Evolutionary conservation across 1,284 basidiomycete species (phyloP).

Genomic region (Xerocomus alliaceus): DNA sequence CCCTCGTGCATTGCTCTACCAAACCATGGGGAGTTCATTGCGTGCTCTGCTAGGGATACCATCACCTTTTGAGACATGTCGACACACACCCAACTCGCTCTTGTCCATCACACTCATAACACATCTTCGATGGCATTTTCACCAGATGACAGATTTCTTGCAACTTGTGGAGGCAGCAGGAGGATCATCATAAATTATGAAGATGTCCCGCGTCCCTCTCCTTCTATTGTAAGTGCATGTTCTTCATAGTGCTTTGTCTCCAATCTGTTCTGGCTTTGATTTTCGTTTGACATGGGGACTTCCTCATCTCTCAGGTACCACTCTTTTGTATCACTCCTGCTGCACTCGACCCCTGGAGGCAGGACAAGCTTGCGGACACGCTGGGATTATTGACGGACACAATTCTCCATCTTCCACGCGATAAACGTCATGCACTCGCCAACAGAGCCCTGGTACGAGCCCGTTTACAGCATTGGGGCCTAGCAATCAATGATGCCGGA

Average conservation of each 20-base stretch:
- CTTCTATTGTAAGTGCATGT: background rate
- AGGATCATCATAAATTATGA: background rate
- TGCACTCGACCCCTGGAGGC: background rate
- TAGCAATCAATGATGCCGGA: background rate
- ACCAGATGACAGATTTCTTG: background rate
- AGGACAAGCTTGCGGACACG: background rate
- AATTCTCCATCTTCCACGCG: background rate
- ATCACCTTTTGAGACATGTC: background rate
- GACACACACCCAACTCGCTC: background rate
- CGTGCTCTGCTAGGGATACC: background rate
- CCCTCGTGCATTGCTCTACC: background rate
- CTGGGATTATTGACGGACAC: background rate
- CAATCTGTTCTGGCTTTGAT: too few relatives aligned
- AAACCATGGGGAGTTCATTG: background rate
- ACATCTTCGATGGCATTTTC: background rate
- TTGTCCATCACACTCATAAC: background rate
- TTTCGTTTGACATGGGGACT: too few relatives aligned
- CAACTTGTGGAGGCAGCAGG: background rate
- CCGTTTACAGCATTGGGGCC: background rate
- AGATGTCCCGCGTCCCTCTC: too few relatives aligned
- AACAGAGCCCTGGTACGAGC: background rate
- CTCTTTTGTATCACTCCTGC: too few relatives aligned
- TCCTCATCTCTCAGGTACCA: too few relatives aligned
- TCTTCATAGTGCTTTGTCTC: background rate
- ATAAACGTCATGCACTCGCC: background rate